Base-by-base conservation (phyloP, 2,329 filamentous ascomycete genomes). In the Penicillium sp. region DNA sequence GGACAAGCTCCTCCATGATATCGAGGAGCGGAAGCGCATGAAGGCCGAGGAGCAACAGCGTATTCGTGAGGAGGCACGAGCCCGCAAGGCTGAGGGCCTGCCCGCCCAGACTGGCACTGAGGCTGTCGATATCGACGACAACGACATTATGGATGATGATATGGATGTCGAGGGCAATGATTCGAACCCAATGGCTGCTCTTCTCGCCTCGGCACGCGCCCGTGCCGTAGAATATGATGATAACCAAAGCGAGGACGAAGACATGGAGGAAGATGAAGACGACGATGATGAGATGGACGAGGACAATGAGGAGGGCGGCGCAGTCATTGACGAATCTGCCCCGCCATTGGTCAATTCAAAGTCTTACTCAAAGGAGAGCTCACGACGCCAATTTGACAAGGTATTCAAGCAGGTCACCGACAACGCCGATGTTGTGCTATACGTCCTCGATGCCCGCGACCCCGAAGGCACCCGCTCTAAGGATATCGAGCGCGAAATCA, bases 391-490 rank as follows among this genome's bases (percentile, higher is more conserved):
- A 53, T 96, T 93, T 75, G 92, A 96, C 82, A 96, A 96, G 80
- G 86, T 95, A 66, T 97, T 96, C 82, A 96, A 96, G 80, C 85
- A 90, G 70, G 92, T 97, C 16, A 86, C 96, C 34, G 90, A 95
- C 60, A 85, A 89, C 60, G 89, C 92, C 48, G 92, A 97, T 71
- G 92, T 97, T 29, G 83, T 97, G 35, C 85, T 97, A 50, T 97
- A 97, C 76, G 91, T 97, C 49, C 85, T 97, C 55, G 92, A 97
- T 70, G 92, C 93, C 52, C 86, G 92, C 66, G 92, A 97, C 69
- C 92, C 92, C 1, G 89, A 95, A 72, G 90, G 91, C 57, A 97
- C 92, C 31, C 84, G 92, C 62, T 97, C 92, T 37, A 89, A 88
- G 71, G 91, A 96, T 63, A 89, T 97, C 43, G 92, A 97, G 80